These are phyloP conservation scores for Kwoniella shandongensis DNA, from an alignment of 768 basidiomycete genomes.

Conservation along the genomic window DNA sequence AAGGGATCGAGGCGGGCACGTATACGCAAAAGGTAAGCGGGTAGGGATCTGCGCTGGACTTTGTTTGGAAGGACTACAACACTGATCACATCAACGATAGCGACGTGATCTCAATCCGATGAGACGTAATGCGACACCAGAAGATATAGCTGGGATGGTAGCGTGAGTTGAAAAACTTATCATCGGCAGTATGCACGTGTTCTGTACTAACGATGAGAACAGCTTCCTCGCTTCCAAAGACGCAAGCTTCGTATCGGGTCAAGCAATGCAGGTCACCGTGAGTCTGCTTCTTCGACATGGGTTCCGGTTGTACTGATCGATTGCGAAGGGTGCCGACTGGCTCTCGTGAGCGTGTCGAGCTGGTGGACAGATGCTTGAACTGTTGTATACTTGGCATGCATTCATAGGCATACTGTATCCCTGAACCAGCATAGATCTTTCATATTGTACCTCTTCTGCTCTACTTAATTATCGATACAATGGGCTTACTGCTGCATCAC, in stretches of 20 bases:
- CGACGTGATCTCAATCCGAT: constrained; percentile 6
- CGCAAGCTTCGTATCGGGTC: constrained; percentile 6
- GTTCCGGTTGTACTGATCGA: neutral
- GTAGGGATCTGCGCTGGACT: too few species aligned
- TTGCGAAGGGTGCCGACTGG: constrained; percentile 9
- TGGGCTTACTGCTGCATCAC: constrained; percentile 3
- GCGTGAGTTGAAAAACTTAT: constrained; percentile 3
- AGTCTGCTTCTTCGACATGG: neutral
- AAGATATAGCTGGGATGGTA: constrained; percentile 14
- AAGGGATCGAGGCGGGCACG: constrained; percentile 1
- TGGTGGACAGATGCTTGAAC: too few species aligned
- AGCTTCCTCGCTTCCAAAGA: constrained; percentile 11
- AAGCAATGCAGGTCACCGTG: constrained; percentile 17
- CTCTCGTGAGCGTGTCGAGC: neutral
- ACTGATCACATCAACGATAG: neutral
- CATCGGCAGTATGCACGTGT: neutral
- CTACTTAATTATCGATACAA: neutral
- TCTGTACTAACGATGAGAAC: too few species aligned
- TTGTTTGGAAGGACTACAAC: neutral
- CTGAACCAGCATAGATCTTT: neutral
- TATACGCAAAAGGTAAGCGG: constrained; percentile 7
- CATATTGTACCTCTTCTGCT: neutral
- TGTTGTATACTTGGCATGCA: neutral
- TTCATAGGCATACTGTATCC: neutral
- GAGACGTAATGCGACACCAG: constrained; percentile 10